Evolutionary conservation across 768 basidiomycete genomes (phyloP), one percentile per base, ranked within the genome.

Genomic region (Podaxis sp.): DNA sequence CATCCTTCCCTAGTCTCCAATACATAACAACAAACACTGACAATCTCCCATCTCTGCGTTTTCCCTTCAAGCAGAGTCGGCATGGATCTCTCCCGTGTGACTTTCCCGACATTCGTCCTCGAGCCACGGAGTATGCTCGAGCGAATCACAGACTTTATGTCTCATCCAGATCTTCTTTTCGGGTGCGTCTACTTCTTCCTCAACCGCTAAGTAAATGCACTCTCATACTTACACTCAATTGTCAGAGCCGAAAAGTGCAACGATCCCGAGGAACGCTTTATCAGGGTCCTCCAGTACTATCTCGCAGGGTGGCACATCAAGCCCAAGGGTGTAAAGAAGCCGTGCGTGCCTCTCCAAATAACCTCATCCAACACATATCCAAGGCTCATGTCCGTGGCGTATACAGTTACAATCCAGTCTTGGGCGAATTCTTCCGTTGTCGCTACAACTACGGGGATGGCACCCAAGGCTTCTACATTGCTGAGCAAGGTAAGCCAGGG

Each of bases 241-340:
- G 32, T 37, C 68, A 96, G 95, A 42, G 90, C 91, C 50, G 93
- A 91, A 65, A 71, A 84, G n/a, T 87, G 85, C 69, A 79, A 82
- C 42, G 87, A 93, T 68, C 84, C 93, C 35, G 90, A 96, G 71
- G 95, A 96, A 70, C 80, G 97, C 47, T 98, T 98, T 72, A 82
- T 96, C 64, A 83, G 87, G 53, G 93, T 98, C 1, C 80, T 98
- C 36, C 89, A 91, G 63, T 97, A 95, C 72, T 99, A 98, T 72
- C 87, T 99, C 50, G 89, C 92, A n/a, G 97, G 97, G 23, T 99
- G 97, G 97, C 97, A 98, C 75, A 95, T 98, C 77, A 98, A 98
- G 75, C 95, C 97, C 65, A 95, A 91, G 77, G 97, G 95, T 56
- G 97, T 98, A 62, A 99, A 99, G 89, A 99, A 99, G 76, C 96